Percentiles rank a stretch among this genome's conserved stretches.
phyloP scores from a whole-genome alignment of 1,284 basidiomycete genomes.

The Cryptococcus sp. region DNA sequence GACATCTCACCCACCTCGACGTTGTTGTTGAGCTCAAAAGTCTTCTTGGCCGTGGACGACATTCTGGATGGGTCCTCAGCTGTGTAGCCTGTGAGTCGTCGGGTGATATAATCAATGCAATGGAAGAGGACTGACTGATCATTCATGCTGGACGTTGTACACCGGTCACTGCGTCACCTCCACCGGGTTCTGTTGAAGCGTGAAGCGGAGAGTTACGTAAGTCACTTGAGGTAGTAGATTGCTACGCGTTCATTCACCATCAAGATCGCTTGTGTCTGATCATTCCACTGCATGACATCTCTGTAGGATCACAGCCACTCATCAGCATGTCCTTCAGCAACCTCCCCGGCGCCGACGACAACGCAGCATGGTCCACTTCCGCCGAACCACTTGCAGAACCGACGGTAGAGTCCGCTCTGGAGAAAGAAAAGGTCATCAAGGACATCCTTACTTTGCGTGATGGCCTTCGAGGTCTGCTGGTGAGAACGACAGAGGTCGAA shows the following conservation, averaged over 20 bases:
- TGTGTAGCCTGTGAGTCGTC: no score
- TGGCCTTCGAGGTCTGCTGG: slow-evolving; percentile 44
- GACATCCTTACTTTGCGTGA: slow-evolving; percentile 45
- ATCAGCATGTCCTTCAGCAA: slow-evolving; percentile 10
- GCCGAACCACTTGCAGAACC: slow-evolving; percentile 16
- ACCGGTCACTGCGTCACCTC: not conserved
- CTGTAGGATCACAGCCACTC: not conserved
- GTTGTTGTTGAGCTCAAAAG: slow-evolving; percentile 81
- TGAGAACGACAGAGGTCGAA: slow-evolving; percentile 44
- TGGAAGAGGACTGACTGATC: no score
- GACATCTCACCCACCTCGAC: slow-evolving; percentile 52
- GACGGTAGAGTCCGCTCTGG: slow-evolving; percentile 40
- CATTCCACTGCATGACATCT: no score
- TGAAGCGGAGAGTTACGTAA: not conserved
- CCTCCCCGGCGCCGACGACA: slow-evolving; percentile 1
- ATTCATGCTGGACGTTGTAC: no score
- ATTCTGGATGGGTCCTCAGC: slow-evolving; percentile 3
- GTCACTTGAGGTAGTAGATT: no score
- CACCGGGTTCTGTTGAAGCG: not conserved
- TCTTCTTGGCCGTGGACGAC: slow-evolving; percentile 56
- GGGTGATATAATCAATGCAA: no score
- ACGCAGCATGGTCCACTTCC: slow-evolving; percentile 12
- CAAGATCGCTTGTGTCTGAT: no score
- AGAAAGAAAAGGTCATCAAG: slow-evolving; percentile 48
- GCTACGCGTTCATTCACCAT: no score